Base-by-base conservation (phyloP, 371 early-diverging fungal genomes). In the Rhizopus arrhizus region DNA sequence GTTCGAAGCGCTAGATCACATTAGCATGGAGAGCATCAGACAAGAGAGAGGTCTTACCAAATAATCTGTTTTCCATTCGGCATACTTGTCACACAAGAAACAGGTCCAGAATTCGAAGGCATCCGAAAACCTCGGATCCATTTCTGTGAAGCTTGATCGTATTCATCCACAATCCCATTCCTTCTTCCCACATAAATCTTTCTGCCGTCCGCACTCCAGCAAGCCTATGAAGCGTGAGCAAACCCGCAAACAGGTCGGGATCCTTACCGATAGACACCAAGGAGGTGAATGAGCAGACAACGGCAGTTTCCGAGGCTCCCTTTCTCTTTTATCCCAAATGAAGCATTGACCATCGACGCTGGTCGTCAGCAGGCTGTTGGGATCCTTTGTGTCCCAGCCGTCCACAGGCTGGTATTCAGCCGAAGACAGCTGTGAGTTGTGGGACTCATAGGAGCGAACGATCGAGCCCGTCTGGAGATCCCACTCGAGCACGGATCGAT, bases 101-200 rank as follows among this genome's bases (percentile, higher is more conserved):
- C 96, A 0, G 94, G 90, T 0, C 98, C 98, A 10, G 96, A 95
- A 68, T 92, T 92, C 22, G 81, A 77, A 13, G 98, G 97, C 81
- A 98, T 85, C 38, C 83, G 83, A 53, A 96, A 78, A 0, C 89
- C 81, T 42, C 89, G 85, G 10, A 91, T 70, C 42, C 84, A 68
- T 42, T 81, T 77, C 16, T 90, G 91, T 41, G 81, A 81, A 0
- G 72, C 82, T 64, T 89, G 76, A 69, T 95, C 95, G 74, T 84
- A 95, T 71, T 95, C 96, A 70, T 98, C 97, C 12, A 98, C 91
- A 59, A 69, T 74, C 32, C 91, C 89, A 74, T 95, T 93, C 36
- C 96, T 82, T 47, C 92, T 68, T 3, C 94, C 94, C 46, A 87
- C 75, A 58, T 87, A 92, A 29, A 93, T 79, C 49, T 82, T 83